Evolutionary conservation across 148 eudicot genomes (phyloP), one percentile per base, ranked within the genome.

Genomic region (Rhododendron ferrugineum): DNA sequence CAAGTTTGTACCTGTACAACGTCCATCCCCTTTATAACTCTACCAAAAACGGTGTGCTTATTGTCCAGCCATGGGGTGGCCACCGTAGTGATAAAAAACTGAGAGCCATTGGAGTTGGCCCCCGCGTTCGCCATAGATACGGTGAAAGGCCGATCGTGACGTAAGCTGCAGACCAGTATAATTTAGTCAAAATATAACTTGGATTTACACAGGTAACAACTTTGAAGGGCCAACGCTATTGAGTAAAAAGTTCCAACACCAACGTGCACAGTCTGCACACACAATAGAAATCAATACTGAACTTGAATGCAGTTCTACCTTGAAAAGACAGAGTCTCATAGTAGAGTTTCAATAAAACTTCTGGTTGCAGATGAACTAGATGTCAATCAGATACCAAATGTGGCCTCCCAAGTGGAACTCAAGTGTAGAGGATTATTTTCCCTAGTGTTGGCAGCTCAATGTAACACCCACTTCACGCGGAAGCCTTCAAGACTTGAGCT

Each of bases 61-160:
- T 95, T 97, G 89, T 97, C 98, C 88, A 97, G 95, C 99, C 99
- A 97, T 34, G 99, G 99, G 81, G 99, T 97, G 85, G 99, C 99
- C 72, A 95, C 99, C 26, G 99, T 97, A 26, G 99, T 97, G 81
- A 97, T 97, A 88, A 97, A 97, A 85, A 97, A 97, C 88, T 97
- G 99, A 83, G 99, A 97, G 84, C 99, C 99, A 83, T 97, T 97
- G 77, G 95, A 93, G 89, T 94, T 94, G 68, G 98, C 93, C 46
- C 99, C 99, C 82, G 98, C 99, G 88, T 97, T 97, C 72, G 99
- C 99, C 99, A 97, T 97, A 60, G 99, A 97, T 72, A 97, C 88
- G 54, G 99, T 97, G 89, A 95, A 97, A 78, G 99, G 99, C 89
- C 99, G 92, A 87, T 97, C 99, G 78, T 97, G 99, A 87, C 99